phyloP scores from a whole-genome alignment of 164 flowering plant species.

The Piper betle region DNA sequence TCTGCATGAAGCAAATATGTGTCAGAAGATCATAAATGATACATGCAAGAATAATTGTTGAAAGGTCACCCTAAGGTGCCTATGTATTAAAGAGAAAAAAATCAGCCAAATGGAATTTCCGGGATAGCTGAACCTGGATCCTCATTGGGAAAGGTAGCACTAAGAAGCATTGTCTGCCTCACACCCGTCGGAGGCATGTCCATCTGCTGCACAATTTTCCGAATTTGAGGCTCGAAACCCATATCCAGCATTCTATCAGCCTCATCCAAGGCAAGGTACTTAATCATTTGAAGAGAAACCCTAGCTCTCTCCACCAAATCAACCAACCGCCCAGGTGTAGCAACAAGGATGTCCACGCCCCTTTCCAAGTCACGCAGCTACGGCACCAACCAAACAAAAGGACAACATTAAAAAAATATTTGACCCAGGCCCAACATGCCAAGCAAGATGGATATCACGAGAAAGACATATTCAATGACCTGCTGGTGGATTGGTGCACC shows the following conservation, averaged over 20 bases:
- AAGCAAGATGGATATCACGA: neutral
- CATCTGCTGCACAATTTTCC: conserved; percentile 46
- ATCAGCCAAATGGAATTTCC: neutral
- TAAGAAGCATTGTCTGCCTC: conserved; percentile 56
- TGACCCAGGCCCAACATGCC: neutral
- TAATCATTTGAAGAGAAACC: conserved; percentile 38
- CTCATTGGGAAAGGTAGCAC: conserved; percentile 62
- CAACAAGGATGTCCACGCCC: conserved; percentile 62
- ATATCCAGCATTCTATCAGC: conserved; percentile 64
- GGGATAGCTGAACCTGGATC: conserved; percentile 30
- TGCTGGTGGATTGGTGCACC: conserved; percentile 46
- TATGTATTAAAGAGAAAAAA: neutral
- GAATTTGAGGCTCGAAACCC: conserved; percentile 62
- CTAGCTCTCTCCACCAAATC: conserved; percentile 50
- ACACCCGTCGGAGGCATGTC: conserved; percentile 43
- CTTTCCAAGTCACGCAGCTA: conserved; percentile 41
- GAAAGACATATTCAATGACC: conserved; percentile 14
- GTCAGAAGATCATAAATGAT: neutral
- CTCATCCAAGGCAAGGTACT: conserved; percentile 50
- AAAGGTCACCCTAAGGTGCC: neutral
- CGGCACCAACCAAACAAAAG: neutral
- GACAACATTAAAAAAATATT: neutral
- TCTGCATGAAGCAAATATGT: conserved; percentile 15
- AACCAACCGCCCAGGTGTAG: conserved; percentile 60
- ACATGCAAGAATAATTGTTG: too few relatives aligned